Evolutionary conservation across 768 basidiomycete species (phyloP).

Genomic region (Boletus pseudo-olivaceus): DNA sequence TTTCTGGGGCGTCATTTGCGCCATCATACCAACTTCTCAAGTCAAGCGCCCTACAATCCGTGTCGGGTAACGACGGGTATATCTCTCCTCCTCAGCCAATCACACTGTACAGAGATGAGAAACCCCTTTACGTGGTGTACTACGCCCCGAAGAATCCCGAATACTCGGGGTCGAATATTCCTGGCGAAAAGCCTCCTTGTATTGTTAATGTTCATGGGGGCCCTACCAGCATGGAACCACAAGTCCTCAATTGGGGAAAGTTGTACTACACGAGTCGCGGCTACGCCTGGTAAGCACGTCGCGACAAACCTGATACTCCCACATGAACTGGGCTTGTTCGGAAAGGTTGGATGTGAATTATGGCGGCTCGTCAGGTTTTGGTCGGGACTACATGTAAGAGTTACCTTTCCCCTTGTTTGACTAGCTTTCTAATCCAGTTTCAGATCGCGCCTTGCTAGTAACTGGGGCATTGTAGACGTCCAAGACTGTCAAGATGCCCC

Average conservation of each 20-base stretch:
- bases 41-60: slow-evolving; percentile 21
- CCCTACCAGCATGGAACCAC: slow-evolving; percentile 49
- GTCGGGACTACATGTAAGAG: slow-evolving; percentile 56
- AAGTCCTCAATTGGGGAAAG: slow-evolving; percentile 50
- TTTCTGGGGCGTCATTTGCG: slow-evolving; percentile 22
- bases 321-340: background rate
- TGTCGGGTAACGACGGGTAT: slow-evolving; percentile 17
- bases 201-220: slow-evolving; percentile 69
- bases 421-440: slow-evolving; percentile 7
- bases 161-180: slow-evolving; percentile 45
- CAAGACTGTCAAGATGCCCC: slow-evolving; percentile 60
- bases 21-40: slow-evolving; percentile 22
- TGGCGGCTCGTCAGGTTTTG: slow-evolving; percentile 72
- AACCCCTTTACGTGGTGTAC: slow-evolving; percentile 57
- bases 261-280: slow-evolving; percentile 70
- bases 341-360: slow-evolving; percentile 72
- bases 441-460: slow-evolving; percentile 48
- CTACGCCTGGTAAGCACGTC: slow-evolving; percentile 59
- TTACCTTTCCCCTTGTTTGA: background rate
- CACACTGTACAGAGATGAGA: slow-evolving; percentile 35
- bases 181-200: slow-evolving; percentile 63
- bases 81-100: slow-evolving; percentile 51
- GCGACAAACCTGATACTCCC: too few relatives aligned
- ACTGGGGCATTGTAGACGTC: slow-evolving; percentile 77
- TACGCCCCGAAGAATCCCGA: slow-evolving; percentile 65